Base-by-base conservation (phyloP, 2,329 filamentous ascomycete species). In the Pseudocercospora crystallina region DNA sequence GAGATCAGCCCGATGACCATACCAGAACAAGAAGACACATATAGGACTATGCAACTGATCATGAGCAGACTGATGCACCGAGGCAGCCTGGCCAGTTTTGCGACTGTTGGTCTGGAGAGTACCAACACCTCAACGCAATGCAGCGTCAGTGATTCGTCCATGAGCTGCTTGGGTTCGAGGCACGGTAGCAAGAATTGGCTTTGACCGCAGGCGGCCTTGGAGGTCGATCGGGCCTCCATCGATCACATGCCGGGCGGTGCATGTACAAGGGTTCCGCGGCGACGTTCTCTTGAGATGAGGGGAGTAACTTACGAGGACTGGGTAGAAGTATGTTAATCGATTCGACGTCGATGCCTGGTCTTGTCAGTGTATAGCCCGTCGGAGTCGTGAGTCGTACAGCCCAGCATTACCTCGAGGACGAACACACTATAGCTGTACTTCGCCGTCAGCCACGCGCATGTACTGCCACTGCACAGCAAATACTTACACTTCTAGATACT, bases 401-500 rank as follows among this genome's bases (percentile, higher is more conserved):
- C 10, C 12, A 26, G 31, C 31, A 70, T 72, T 37, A 75, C 75
- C 65, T 81, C 76, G 31, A 80, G 69, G n/a, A 80, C 77, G 57
- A 77, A 80, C 15, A 79, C 75, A 9, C 76, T 76, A 60, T 78
- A 79, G 54, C 75, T 79, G 51, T 41, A 51, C 46, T 54, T 54
- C 41, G 54, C 53, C 47, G 54, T 63, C 49, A 65, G 56, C 47
- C 52, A 37, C 38, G 53, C 30, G 44, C 20, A 47, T 45, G 57
- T 56, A 59, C 50, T 54, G 56, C 55, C 42, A 51, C 84, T 79
- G 48, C 84, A 83, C 84, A 83, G 66, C 84, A 43, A 82, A 37
- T 49, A 62, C 72, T 65, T 84, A 91, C 62, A 90, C 83, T 65
- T 88, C 90, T 31, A 91, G 77, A 63, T 91, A 91, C 68, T 92